Evolutionary conservation across 768 basidiomycete species (phyloP).

Genomic region (Amanita exitialis): DNA sequence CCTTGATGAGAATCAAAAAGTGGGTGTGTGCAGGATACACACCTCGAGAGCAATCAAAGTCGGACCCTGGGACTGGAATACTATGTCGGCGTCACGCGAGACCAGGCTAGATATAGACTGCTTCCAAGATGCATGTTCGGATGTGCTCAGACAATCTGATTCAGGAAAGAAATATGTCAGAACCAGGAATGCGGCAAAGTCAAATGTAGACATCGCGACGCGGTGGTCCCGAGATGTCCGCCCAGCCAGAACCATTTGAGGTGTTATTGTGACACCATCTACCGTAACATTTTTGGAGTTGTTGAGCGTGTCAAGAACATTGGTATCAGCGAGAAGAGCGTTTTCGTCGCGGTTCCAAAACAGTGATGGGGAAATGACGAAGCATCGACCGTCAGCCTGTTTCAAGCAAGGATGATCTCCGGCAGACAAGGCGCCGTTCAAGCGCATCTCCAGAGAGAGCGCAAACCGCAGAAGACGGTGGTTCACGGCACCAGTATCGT

Average conservation of each 20-base stretch:
- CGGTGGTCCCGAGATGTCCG: constrained; percentile 46
- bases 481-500: constrained; percentile 45
- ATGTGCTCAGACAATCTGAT: constrained; percentile 51
- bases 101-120: constrained; percentile 36
- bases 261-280: constrained; percentile 56
- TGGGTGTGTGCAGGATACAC: constrained; percentile 8
- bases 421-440: constrained; percentile 31
- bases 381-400: constrained; percentile 42
- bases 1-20: constrained; percentile 6
- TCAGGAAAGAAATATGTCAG: constrained; percentile 81
- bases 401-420: constrained; percentile 43
- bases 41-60: constrained; percentile 39
- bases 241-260: constrained; percentile 71
- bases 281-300: constrained; percentile 41
- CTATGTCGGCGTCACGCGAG: constrained; percentile 21
- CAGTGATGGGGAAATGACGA: constrained; percentile 62
- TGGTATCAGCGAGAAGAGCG: constrained; percentile 38
- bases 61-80: constrained; percentile 23
- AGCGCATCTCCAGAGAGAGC: constrained; percentile 52
- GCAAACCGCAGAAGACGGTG: constrained; percentile 54
- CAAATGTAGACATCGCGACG: constrained; percentile 35
- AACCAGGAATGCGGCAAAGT: constrained; percentile 62
- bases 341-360: constrained; percentile 66
- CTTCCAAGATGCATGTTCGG: constrained; percentile 57
- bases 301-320: constrained; percentile 52